These are phyloP conservation scores for Tolypocladium tropicale DNA, from an alignment of 2,329 filamentous ascomycete species.

Conservation along the genomic window DNA sequence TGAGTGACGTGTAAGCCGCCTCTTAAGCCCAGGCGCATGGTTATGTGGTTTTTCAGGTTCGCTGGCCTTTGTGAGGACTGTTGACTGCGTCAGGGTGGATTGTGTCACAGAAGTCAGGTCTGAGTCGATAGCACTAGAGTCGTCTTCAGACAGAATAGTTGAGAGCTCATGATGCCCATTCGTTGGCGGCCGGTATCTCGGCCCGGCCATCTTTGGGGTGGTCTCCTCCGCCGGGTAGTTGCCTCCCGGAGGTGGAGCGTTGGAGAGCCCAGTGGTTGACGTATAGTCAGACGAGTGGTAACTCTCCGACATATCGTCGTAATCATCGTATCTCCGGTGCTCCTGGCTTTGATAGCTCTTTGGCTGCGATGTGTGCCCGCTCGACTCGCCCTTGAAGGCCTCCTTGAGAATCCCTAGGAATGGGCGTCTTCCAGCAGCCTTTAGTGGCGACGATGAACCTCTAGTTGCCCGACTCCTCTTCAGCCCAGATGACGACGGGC, in stretches of 20 bases:
- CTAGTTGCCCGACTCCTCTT: slow-evolving; percentile 48
- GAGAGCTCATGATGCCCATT: slow-evolving; percentile 45
- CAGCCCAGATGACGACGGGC: slow-evolving; percentile 29
- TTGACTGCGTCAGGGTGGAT: slow-evolving; percentile 43
- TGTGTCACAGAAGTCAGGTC: slow-evolving; percentile 38
- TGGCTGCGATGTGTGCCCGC: slow-evolving; percentile 31
- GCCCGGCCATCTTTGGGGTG: slow-evolving; percentile 17
- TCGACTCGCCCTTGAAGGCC: slow-evolving; percentile 53
- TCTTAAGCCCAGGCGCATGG: slow-evolving; percentile 49
- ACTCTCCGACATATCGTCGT: slow-evolving; percentile 13
- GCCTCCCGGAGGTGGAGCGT: background rate
- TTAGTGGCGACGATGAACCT: slow-evolving; percentile 36
- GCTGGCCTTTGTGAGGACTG: slow-evolving; percentile 35
- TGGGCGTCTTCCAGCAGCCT: slow-evolving; percentile 34
- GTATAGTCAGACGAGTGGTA: slow-evolving; percentile 5
- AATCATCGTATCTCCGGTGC: slow-evolving; percentile 20
- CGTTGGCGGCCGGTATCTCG: slow-evolving; percentile 36
- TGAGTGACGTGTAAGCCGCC: slow-evolving; percentile 79
- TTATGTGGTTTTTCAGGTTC: slow-evolving; percentile 27
- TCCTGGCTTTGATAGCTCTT: slow-evolving; percentile 39
- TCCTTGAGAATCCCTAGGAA: slow-evolving; percentile 50
- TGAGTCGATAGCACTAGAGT: slow-evolving; percentile 33
- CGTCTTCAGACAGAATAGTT: slow-evolving; percentile 45
- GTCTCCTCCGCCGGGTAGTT: background rate
- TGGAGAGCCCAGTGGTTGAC: slow-evolving; percentile 1